Percentiles rank a stretch among this genome's conserved stretches.
Evolutionary conservation across 1,284 basidiomycete genomes (phyloP).

Genomic region (Trichosporon sp.): DNA sequence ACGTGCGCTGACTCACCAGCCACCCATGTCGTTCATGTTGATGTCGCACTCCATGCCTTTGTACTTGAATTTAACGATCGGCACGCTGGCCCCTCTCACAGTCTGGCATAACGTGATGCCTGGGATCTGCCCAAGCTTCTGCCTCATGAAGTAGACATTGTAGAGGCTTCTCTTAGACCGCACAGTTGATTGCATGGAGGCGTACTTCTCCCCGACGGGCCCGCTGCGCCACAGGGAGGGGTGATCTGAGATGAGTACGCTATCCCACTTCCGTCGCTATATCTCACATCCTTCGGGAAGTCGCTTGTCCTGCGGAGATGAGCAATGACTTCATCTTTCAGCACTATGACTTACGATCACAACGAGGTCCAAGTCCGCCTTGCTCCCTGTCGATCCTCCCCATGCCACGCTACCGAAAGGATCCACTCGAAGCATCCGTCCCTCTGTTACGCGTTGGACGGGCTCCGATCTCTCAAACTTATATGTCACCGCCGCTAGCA

Average conservation of each 20-base stretch:
- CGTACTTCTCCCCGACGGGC: background rate
- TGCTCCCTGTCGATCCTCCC: constrained; percentile 41
- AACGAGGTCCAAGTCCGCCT: constrained; percentile 44
- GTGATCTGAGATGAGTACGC: constrained; percentile 5
- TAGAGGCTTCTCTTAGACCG: constrained; percentile 20
- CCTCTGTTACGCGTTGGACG: too few species aligned
- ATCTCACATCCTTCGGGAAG: constrained; percentile 39
- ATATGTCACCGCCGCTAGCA: background rate
- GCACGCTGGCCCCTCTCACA: constrained; percentile 34
- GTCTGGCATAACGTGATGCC: constrained; percentile 24
- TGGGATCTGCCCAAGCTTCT: constrained; percentile 12
- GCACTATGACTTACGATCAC: constrained; percentile 27
- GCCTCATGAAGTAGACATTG: constrained; percentile 22
- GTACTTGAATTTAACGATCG: constrained; percentile 46
- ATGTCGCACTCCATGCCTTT: constrained; percentile 35
- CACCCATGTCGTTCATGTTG: constrained; percentile 46
- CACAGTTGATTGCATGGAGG: background rate
- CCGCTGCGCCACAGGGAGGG: constrained; percentile 6
- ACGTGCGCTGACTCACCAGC: constrained; percentile 29
- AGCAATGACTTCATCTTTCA: too few species aligned
- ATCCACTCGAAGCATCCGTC: constrained; percentile 35
- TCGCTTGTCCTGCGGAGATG: constrained; percentile 27
- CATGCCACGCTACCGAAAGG: constrained; percentile 48
- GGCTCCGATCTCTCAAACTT: background rate
- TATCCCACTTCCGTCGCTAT: background rate